Evolutionary conservation across 2,329 filamentous ascomycete species (phyloP).

Genomic region (Hypoxylon sp.): DNA sequence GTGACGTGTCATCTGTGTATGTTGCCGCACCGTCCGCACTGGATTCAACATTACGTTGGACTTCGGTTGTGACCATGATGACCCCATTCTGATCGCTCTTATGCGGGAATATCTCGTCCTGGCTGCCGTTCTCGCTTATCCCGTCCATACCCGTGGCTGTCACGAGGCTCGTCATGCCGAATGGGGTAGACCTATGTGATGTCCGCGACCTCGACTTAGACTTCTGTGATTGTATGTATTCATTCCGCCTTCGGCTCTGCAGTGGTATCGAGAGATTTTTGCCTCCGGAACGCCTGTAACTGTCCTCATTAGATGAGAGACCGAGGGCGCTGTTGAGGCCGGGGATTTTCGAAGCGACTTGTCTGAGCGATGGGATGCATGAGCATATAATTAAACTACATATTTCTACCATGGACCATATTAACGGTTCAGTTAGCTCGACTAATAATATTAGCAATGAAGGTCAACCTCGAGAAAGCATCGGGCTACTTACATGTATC

Average conservation of each 20-base stretch:
- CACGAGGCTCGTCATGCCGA: constrained; percentile 41
- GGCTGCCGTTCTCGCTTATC: constrained; percentile 39
- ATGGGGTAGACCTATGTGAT: constrained; percentile 14
- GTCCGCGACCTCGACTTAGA: constrained; percentile 27
- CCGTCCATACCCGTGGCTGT: constrained; percentile 34
- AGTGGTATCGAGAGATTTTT: constrained; percentile 28
- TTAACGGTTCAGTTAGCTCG: constrained; percentile 49
- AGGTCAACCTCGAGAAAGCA: neutral
- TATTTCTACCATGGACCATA: constrained; percentile 55
- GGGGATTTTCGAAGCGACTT: constrained; percentile 52
- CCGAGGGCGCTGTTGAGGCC: constrained; percentile 53
- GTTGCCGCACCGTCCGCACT: constrained; percentile 12
- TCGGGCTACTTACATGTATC: constrained; percentile 43
- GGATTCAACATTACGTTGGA: constrained; percentile 34
- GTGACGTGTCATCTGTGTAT: constrained; percentile 16
- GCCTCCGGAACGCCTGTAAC: constrained; percentile 1
- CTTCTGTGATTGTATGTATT: constrained; percentile 40
- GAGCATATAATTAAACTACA: constrained; percentile 55
- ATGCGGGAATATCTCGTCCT: constrained; percentile 44
- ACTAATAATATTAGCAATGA: constrained; percentile 41
- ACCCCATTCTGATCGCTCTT: constrained; percentile 36
- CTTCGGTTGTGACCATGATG: constrained; percentile 41
- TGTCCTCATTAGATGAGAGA: constrained; percentile 43
- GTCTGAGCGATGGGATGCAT: constrained; percentile 54
- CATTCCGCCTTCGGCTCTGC: constrained; percentile 31